Conservation (phyloP, 257 asterid genomes). For the Rauvolfia tetraphylla region DNA sequence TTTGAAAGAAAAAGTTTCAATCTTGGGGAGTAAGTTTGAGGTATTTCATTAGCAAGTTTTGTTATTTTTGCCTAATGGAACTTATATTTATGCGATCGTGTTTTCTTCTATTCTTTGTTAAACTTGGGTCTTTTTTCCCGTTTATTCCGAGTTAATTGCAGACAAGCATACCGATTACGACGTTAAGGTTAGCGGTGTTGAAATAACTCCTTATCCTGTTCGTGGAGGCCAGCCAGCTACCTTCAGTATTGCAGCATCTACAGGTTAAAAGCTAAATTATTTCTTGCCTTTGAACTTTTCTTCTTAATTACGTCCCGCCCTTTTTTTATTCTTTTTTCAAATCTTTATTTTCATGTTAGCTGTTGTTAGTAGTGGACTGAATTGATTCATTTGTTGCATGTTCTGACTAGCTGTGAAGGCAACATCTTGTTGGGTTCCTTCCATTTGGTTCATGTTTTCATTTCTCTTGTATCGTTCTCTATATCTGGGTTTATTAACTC, state of each 20-base stretch:
- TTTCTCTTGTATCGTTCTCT: background rate
- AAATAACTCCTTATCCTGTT: conserved; percentile 70
- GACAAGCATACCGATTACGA: conserved; percentile 48
- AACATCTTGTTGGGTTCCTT: background rate
- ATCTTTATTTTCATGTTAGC: background rate
- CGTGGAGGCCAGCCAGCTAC: conserved; percentile 49
- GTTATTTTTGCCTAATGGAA: background rate
- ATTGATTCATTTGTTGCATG: background rate
- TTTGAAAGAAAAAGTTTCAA: background rate
- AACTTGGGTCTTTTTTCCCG: background rate
- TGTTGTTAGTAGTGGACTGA: background rate
- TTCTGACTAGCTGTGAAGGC: background rate
- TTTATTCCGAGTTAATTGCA: conserved; percentile 25
- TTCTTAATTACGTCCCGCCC: background rate
- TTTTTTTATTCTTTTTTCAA: background rate
- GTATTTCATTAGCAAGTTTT: background rate
- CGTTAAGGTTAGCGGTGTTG: conserved; percentile 64
- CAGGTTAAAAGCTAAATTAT: conserved; percentile 32
- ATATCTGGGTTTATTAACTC: background rate
- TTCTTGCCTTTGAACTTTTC: background rate
- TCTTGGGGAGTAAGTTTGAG: background rate
- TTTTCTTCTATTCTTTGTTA: background rate
- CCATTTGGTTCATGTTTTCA: too few species aligned
- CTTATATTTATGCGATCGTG: background rate
- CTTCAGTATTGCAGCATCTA: conserved; percentile 59